Percentiles rank a stretch among this genome's conserved stretches.
phyloP scores from a whole-genome alignment of 2,329 filamentous ascomycete species.

The Sordariomycetes sp. region DNA sequence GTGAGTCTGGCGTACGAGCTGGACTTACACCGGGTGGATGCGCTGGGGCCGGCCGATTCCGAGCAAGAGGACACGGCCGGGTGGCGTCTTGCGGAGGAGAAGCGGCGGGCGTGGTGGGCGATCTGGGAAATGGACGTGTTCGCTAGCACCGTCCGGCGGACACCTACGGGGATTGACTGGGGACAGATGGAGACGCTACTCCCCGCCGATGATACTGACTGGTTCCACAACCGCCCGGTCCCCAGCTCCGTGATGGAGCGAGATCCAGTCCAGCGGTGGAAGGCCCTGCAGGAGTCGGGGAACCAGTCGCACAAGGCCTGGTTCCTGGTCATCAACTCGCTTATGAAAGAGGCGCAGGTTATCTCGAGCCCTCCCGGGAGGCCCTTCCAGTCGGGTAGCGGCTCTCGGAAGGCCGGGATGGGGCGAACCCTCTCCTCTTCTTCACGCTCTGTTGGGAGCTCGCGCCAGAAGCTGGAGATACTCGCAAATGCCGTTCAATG shows the following conservation, averaged over 20 bases:
- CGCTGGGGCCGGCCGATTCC: constrained; percentile 2
- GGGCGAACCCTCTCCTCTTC: not conserved
- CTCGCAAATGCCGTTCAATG: constrained; percentile 19
- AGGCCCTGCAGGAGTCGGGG: constrained; percentile 15
- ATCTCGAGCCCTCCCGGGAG: constrained; percentile 17
- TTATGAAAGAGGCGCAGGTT: constrained; percentile 24
- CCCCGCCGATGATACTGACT: constrained; percentile 21
- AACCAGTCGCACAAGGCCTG: constrained; percentile 23
- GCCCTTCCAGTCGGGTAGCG: constrained; percentile 6
- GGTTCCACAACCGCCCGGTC: constrained; percentile 15
- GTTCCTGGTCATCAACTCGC: constrained; percentile 26
- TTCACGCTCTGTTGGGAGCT: constrained; percentile 6
- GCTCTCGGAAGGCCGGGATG: not conserved
- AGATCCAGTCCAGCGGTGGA: constrained; percentile 20
- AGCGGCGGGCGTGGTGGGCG: constrained; percentile 25
- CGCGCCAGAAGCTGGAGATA: constrained; percentile 15
- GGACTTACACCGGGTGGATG: constrained; percentile 18
- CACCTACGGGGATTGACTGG: constrained; percentile 23
- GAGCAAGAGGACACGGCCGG: constrained; percentile 6
- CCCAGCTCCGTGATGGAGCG: constrained; percentile 17
- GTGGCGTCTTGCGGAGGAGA: constrained; percentile 20
- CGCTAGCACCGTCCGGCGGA: constrained; percentile 24
- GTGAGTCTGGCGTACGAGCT: constrained; percentile 21
- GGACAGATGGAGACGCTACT: constrained; percentile 22
- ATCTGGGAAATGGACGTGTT: constrained; percentile 32